phyloP scores from a whole-genome alignment of 2,329 filamentous ascomycete genomes.

The Colletotrichum echinochloae region DNA sequence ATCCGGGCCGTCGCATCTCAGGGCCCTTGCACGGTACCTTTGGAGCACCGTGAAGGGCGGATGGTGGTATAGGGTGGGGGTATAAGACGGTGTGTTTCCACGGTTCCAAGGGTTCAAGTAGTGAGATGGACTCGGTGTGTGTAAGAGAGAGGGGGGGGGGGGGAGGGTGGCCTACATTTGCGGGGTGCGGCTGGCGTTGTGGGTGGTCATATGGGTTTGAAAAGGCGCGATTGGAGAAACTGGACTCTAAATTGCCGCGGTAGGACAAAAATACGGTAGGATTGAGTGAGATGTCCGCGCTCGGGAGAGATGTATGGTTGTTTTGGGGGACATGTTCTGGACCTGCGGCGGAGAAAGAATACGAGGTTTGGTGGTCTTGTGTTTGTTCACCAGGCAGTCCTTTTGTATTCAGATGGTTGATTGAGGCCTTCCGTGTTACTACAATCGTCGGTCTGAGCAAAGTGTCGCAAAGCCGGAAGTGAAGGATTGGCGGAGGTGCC shows the following conservation, averaged over 20 bases:
- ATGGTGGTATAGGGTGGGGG: neutral
- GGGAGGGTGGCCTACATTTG: neutral
- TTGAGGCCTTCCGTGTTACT: neutral
- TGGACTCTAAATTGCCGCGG: neutral
- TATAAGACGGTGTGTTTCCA: neutral
- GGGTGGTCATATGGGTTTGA: conserved; percentile 23
- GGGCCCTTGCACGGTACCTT: neutral
- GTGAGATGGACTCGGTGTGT: neutral
- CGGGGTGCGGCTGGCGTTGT: neutral
- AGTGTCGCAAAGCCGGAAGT: neutral
- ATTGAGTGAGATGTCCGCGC: neutral
- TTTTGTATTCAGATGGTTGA: neutral
- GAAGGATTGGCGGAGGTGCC: neutral
- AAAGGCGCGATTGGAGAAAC: conserved; percentile 3
- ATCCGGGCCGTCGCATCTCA: conserved; percentile 38
- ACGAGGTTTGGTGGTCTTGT: neutral
- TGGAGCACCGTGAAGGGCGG: neutral
- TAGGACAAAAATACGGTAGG: neutral
- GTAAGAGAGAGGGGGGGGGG: neutral
- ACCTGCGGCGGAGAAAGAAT: neutral
- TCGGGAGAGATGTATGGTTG: neutral
- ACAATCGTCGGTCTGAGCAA: neutral
- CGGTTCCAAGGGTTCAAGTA: neutral
- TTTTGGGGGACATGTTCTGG: neutral
- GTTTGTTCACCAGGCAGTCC: neutral